Evolutionary conservation across 2,329 filamentous ascomycete genomes (phyloP).

Genomic region (Tetracladium maxilliforme): DNA sequence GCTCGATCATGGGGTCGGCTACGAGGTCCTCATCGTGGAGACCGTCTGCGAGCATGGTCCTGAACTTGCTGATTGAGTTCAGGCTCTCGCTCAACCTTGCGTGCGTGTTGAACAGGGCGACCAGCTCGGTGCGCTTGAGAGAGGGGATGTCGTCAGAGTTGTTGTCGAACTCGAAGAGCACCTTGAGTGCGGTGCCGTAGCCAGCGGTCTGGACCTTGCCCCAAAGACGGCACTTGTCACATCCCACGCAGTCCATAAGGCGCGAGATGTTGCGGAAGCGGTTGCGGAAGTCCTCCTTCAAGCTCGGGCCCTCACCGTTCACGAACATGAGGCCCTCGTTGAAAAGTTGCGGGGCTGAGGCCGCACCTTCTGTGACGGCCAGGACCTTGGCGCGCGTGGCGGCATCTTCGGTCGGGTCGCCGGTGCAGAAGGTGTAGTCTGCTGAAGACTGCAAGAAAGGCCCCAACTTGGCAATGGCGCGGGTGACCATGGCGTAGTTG

Average conservation of each 20-base stretch:
- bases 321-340: conserved; percentile 95
- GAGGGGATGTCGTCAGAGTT: conserved; percentile 46
- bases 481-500: conserved; percentile 91
- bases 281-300: conserved; percentile 96
- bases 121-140: conserved; percentile 79
- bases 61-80: conserved; percentile 59
- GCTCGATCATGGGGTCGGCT: conserved; percentile 7
- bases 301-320: conserved; percentile 53
- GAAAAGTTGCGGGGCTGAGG: conserved; percentile 66
- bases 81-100: conserved; percentile 75
- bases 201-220: conserved; percentile 92
- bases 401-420: conserved; percentile 64
- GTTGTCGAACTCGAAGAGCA: conserved; percentile 81
- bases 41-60: conserved; percentile 29
- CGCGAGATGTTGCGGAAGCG: conserved; percentile 94
- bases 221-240: conserved; percentile 97
- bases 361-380: conserved; percentile 56
- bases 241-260: conserved; percentile 97
- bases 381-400: conserved; percentile 71
- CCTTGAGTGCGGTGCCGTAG: conserved; percentile 87
- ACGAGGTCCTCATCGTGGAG: conserved; percentile 12
- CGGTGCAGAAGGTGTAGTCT: conserved; percentile 86
- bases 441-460: conserved; percentile 60
- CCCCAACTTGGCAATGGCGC: conserved; percentile 80
- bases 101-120: conserved; percentile 89